Conservation (phyloP, 106 monocot genomes). For the Platanthera guangdongensis region DNA sequence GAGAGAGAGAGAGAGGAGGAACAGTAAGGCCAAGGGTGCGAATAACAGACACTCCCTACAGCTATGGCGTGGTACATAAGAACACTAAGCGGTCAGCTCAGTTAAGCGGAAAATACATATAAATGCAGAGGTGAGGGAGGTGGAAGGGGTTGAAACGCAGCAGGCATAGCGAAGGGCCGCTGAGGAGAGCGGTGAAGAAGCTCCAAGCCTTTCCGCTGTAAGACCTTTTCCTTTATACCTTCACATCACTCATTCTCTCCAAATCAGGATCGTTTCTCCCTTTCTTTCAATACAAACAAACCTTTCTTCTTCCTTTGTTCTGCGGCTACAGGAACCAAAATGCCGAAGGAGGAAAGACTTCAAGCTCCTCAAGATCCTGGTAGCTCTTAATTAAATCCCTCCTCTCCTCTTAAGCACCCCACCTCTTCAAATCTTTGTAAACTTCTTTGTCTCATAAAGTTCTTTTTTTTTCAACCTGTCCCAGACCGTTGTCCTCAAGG, state of each 20-base stretch:
- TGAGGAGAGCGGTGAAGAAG: not conserved
- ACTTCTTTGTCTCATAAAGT: not conserved
- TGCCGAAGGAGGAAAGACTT: conserved; percentile 57
- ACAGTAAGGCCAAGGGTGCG: not conserved
- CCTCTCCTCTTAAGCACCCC: not conserved
- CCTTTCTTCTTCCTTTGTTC: not conserved
- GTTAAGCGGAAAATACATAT: not conserved
- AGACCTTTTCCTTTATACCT: not conserved
- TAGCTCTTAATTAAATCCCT: conserved; percentile 1
- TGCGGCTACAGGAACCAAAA: conserved; percentile 8
- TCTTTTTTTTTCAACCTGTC: conserved; percentile 10
- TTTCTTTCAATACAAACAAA: not conserved
- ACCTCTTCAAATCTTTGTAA: not conserved
- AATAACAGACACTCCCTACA: not conserved
- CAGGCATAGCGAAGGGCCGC: too few species aligned
- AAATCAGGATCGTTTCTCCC: not conserved
- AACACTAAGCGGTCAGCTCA: not conserved
- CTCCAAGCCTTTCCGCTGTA: not conserved
- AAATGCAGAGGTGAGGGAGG: conserved; percentile 2
- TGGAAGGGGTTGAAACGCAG: too few species aligned
- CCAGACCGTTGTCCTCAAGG: conserved; percentile 44
- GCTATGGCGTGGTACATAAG: not conserved
- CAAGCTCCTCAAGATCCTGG: conserved; percentile 69
- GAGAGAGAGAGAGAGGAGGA: not conserved
- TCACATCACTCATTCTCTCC: not conserved